Percentiles rank a stretch among this genome's conserved stretches.
Conservation (phyloP, 1,284 basidiomycete genomes). For the Naganishia liquefaciens region DNA sequence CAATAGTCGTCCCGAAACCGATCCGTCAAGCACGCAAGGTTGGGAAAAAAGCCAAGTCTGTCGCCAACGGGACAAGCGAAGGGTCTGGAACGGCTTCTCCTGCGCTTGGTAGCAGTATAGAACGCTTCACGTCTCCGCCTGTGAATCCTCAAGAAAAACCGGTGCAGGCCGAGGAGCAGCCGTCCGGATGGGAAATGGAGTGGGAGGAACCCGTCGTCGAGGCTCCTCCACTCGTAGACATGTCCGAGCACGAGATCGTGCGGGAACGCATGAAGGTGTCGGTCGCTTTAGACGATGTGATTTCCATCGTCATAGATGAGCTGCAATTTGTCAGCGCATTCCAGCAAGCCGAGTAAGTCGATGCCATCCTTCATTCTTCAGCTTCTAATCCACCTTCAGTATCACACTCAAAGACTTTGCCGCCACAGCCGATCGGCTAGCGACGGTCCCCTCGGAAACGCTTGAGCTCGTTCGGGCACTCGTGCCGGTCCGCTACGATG, state of each 20-base stretch:
- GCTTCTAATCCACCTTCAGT: not conserved
- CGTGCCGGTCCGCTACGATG: conserved; percentile 69
- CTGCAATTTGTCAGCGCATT: conserved; percentile 20
- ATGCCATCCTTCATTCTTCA: no score
- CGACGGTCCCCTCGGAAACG: conserved; percentile 59
- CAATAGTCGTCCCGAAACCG: conserved; percentile 27
- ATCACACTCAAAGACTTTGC: conserved; percentile 15
- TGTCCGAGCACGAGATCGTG: not conserved
- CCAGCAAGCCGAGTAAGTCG: conserved; percentile 15
- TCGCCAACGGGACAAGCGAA: conserved; percentile 5
- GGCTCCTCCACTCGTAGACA: not conserved
- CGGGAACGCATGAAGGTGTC: conserved; percentile 21
- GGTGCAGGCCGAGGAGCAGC: not conserved
- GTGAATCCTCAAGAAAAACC: not conserved
- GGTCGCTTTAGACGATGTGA: conserved; percentile 12
- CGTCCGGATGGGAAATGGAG: conserved; percentile 21
- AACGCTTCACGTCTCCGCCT: not conserved
- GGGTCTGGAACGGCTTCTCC: not conserved
- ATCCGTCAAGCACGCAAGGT: conserved; percentile 33
- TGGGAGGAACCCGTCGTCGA: conserved; percentile 1
- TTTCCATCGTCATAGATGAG: conserved; percentile 14
- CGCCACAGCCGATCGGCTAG: conserved; percentile 33
- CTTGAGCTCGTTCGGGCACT: conserved; percentile 80
- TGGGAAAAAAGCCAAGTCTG: conserved; percentile 31
- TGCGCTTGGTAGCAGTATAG: not conserved